Evolutionary conservation across 345 rosid genomes (phyloP).

Genomic region (Clausena lansium): DNA sequence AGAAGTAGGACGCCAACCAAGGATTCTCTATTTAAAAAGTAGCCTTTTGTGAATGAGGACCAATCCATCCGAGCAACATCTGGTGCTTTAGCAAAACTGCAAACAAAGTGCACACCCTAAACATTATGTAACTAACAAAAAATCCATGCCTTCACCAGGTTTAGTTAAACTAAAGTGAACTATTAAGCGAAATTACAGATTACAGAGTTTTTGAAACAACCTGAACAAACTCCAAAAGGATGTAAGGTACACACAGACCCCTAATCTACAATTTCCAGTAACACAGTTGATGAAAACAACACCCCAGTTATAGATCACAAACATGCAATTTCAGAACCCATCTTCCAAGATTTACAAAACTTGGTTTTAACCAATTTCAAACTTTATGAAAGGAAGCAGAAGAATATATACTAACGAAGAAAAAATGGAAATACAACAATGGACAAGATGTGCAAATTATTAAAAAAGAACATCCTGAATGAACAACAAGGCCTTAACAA

Average conservation of each 20-base stretch:
- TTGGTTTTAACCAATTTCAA: not conserved
- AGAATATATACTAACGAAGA: not conserved
- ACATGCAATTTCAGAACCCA: not conserved
- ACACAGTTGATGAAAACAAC: too few relatives aligned
- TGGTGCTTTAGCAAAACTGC: constrained; percentile 82
- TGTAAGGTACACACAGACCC: not conserved
- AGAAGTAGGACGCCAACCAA: constrained; percentile 81
- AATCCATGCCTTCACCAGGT: not conserved
- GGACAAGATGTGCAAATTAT: not conserved
- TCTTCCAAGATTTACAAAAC: not conserved
- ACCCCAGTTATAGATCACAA: not conserved
- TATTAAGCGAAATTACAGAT: not conserved
- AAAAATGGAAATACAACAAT: not conserved
- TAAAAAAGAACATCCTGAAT: not conserved
- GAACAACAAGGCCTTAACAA: too few relatives aligned
- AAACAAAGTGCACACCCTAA: constrained; percentile 4
- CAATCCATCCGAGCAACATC: constrained; percentile 82
- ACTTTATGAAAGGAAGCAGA: not conserved
- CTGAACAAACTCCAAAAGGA: not conserved
- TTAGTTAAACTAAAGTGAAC: not conserved
- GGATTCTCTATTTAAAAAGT: constrained; percentile 76
- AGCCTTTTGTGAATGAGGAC: constrained; percentile 92
- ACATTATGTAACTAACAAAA: not conserved
- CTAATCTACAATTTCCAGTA: not conserved
- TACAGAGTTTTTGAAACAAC: not conserved